Base-by-base conservation (phyloP, 805 yeast species). In the Saccharomycopsis sp. region DNA sequence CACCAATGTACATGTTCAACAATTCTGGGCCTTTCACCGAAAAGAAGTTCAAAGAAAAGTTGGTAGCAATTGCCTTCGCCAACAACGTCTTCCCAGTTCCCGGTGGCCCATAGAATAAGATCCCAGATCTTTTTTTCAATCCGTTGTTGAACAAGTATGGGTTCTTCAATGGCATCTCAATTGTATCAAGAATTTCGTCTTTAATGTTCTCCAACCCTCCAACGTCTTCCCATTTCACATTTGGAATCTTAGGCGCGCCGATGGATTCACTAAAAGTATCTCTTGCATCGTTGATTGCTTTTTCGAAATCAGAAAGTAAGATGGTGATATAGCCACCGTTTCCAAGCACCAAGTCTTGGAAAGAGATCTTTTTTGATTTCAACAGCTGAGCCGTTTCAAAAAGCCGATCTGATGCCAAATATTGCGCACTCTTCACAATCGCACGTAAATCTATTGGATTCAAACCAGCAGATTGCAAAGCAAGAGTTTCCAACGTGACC, bases 1-100 rank as follows among this genome's bases (percentile, higher is more conserved):
- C 98, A 58, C 98, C 98, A 61, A 92, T 89, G 59, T 92, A 92
- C 97, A 89, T 92, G 58, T 92, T 92, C 52, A 92, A 68, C 44
- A 92, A 68, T 60, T 92, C 98, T 1, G 98, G 98, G 18, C 98
- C 98, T 58, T 92, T 92, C 12, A 92, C 96, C 51, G 95, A 83
- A 60, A 92, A 88, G 60, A 92, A 92, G 59, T 92, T 92, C 48
- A 92, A 67, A 3, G 96, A 82, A 59, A 89, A 92, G 51, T 88
- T 85, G 0, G 96, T 85, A 2, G 98, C 98, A 51, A 92, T 92
- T 0, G 97, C 97, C 59, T 92, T 92, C 9, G 98, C 98, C 45
- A 92, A 67, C 21, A 92, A 66, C 0, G 98, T 92, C 57, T 92
- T 92, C 52, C 98, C 98, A 0, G 98, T 92, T 18, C 98, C 98